Evolutionary conservation across 2,329 filamentous ascomycete genomes (phyloP).

Genomic region (Colletotrichum sp.): DNA sequence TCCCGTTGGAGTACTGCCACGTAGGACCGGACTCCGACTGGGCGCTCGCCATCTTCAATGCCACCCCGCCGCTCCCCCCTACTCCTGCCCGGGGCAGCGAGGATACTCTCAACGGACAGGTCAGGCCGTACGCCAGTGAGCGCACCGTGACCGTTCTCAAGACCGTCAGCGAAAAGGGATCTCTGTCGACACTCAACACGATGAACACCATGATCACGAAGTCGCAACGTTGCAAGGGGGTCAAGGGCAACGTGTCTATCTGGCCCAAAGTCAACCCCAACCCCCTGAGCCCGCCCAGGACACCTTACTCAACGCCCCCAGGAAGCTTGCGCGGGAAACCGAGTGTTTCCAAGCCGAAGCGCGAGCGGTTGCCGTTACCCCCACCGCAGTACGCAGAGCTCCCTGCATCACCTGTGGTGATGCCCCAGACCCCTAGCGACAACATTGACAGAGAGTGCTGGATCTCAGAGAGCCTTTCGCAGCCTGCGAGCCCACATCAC

Average conservation of each 20-base stretch:
- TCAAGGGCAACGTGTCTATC: slow-evolving; percentile 13
- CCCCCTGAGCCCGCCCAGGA: slow-evolving; percentile 18
- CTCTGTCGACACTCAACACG: slow-evolving; percentile 21
- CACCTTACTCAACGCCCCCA: slow-evolving; percentile 17
- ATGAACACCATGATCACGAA: slow-evolving; percentile 1
- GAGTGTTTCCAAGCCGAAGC: background rate
- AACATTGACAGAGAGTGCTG: background rate
- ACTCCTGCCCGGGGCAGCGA: slow-evolving; percentile 7
- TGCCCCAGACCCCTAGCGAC: background rate
- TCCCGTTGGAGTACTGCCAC: slow-evolving; percentile 57
- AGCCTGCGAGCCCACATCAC: background rate
- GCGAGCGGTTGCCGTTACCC: background rate
- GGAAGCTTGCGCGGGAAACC: slow-evolving; percentile 4
- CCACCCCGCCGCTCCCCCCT: slow-evolving; percentile 26
- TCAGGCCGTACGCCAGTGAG: slow-evolving; percentile 22
- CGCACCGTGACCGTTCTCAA: slow-evolving; percentile 34
- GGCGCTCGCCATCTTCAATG: slow-evolving; percentile 22
- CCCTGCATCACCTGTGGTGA: background rate
- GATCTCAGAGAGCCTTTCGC: background rate
- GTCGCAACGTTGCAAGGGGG: background rate
- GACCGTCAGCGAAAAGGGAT: slow-evolving; percentile 41
- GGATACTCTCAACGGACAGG: slow-evolving; percentile 2
- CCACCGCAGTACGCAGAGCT: slow-evolving; percentile 17
- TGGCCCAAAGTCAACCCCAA: slow-evolving; percentile 18
- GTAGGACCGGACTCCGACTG: slow-evolving; percentile 33